These are phyloP conservation scores for Cerioporus squamosus DNA, from an alignment of 1,284 basidiomycete genomes.

Conservation along the genomic window DNA sequence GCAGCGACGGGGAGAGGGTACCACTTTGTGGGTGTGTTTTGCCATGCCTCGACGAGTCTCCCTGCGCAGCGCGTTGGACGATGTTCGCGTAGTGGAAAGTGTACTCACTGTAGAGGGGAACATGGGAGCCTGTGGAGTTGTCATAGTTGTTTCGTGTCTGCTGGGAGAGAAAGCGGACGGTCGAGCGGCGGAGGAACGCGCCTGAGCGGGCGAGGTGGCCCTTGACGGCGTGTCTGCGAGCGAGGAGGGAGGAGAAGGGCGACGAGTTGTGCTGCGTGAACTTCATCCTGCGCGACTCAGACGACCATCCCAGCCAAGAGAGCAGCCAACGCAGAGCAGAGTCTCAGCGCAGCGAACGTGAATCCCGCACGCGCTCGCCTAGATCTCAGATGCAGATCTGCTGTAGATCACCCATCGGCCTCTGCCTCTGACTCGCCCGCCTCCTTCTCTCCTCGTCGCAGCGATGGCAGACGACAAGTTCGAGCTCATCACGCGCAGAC, in stretches of 20 bases:
- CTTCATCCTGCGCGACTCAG: conserved; percentile 8
- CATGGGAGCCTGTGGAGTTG: conserved; percentile 8
- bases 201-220: conserved; percentile 13
- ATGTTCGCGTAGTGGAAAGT: background rate
- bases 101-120: conserved; percentile 20
- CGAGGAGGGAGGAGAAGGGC: conserved; percentile 10
- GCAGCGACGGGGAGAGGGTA: conserved; percentile 94
- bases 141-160: conserved; percentile 10
- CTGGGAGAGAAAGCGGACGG: conserved; percentile 11
- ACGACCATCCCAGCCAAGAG: background rate
- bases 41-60: conserved; percentile 75
- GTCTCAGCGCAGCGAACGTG: too few relatives aligned
- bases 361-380: background rate
- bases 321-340: too few relatives aligned
- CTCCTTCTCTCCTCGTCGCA: background rate
- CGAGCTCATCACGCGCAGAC: conserved; percentile 84
- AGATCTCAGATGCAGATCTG: background rate
- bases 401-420: background rate
- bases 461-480: conserved; percentile 67
- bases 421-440: too few relatives aligned
- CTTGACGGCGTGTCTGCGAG: conserved; percentile 7
- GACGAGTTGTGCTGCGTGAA: conserved; percentile 15
- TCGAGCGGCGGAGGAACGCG: conserved; percentile 8
- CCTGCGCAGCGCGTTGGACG: conserved; percentile 32
- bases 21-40: conserved; percentile 91